Percentiles rank a stretch among this genome's conserved stretches.
phyloP scores from a whole-genome alignment of 805 yeast genomes.

The Schwanniomyces occidentalis region DNA sequence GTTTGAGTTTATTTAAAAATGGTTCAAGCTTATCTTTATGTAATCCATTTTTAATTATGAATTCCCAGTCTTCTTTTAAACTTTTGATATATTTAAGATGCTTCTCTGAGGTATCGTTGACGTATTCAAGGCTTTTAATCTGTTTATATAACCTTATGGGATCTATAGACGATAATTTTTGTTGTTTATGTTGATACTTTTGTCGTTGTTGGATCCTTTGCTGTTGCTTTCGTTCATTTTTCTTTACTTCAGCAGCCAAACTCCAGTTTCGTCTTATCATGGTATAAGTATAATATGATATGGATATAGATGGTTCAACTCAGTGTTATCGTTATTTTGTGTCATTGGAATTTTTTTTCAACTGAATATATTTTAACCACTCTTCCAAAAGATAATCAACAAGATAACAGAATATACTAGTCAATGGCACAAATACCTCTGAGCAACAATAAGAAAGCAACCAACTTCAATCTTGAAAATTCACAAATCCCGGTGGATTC shows the following conservation, averaged over 20 bases:
- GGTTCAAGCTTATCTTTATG: slow-evolving; percentile 29
- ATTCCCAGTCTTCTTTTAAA: slow-evolving; percentile 42
- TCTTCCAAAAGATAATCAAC: too few species aligned
- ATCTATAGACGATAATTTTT: slow-evolving; percentile 26
- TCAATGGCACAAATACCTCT: slow-evolving; percentile 1
- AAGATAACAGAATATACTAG: neutral
- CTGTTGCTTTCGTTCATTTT: slow-evolving; percentile 36
- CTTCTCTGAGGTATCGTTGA: slow-evolving; percentile 12
- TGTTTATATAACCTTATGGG: slow-evolving; percentile 37
- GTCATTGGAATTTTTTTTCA: neutral
- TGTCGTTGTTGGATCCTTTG: slow-evolving; percentile 37
- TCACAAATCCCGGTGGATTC: slow-evolving; percentile 36
- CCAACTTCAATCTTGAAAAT: slow-evolving; percentile 11
- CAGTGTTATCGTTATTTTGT: too few species aligned
- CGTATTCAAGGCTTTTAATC: slow-evolving; percentile 27
- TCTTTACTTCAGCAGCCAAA: slow-evolving; percentile 37
- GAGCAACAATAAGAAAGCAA: neutral
- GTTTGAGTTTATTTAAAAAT: slow-evolving; percentile 21
- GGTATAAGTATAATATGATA: slow-evolving; percentile 1
- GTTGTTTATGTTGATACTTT: slow-evolving; percentile 27
- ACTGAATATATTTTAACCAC: too few species aligned
- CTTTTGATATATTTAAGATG: slow-evolving; percentile 21
- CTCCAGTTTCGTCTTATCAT: slow-evolving; percentile 34
- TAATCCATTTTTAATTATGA: slow-evolving; percentile 32
- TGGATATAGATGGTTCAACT: too few species aligned